These are phyloP conservation scores for Dictyostelium brefeldianum DNA, from an alignment of 78 protist genomes.

Conservation along the genomic window DNA sequence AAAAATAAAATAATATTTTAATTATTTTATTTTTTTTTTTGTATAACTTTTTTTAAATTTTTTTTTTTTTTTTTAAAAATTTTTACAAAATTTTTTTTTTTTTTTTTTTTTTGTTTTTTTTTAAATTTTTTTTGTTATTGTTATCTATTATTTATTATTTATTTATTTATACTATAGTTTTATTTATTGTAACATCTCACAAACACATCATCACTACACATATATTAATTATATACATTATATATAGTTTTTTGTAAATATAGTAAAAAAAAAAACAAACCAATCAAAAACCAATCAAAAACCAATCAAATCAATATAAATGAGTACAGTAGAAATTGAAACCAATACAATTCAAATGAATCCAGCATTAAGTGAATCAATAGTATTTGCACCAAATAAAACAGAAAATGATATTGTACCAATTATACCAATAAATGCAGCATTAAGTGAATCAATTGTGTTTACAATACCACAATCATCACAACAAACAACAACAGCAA, in stretches of 20 bases:
- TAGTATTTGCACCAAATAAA: constrained; percentile 4
- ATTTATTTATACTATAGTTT: no score
- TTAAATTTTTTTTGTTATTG: background rate
- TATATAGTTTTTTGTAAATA: background rate
- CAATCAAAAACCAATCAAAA: background rate
- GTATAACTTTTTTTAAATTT: background rate
- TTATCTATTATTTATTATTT: background rate
- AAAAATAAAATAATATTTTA: background rate
- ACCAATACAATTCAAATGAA: background rate
- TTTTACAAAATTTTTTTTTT: background rate
- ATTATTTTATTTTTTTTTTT: background rate
- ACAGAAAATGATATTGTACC: background rate
- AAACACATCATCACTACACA: no score
- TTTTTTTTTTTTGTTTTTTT: background rate
- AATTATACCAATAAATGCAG: constrained; percentile 7
- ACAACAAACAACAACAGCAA: background rate
- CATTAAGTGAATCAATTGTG: constrained; percentile 4
- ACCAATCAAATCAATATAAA: background rate
- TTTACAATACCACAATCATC: background rate
- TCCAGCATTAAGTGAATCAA: constrained; percentile 24
- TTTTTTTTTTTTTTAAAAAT: background rate
- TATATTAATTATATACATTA: no score
- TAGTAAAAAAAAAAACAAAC: background rate
- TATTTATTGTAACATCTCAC: no score
- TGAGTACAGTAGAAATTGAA: background rate